A percentile compares a stretch with the other conserved stretches of the same genome.
Evolutionary conservation across 1,284 basidiomycete species (phyloP).

Genomic region (Wolfiporia cocos): DNA sequence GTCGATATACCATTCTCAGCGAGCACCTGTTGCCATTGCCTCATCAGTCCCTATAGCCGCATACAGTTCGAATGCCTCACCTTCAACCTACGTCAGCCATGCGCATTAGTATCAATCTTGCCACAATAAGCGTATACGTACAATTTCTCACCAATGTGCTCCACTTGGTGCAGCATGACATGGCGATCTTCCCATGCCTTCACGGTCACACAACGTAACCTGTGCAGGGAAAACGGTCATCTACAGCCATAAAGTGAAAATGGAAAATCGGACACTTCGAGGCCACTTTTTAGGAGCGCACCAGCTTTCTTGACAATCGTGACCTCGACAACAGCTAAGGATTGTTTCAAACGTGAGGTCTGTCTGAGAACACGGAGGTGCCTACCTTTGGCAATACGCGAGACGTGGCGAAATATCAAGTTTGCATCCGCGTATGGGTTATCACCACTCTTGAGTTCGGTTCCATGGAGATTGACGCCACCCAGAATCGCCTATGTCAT

Average conservation of each 20-base stretch:
- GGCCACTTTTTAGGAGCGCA: constrained; percentile 57
- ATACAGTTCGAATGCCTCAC: constrained; percentile 22
- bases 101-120: neutral
- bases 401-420: constrained; percentile 59
- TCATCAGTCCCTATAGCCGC: neutral
- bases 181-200: constrained; percentile 85
- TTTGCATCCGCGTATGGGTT: constrained; percentile 67
- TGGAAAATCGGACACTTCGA: constrained; percentile 53
- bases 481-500: constrained; percentile 62
- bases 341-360: too few species aligned
- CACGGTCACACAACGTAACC: constrained; percentile 64
- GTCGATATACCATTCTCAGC: constrained; percentile 66
- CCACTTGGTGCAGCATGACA: constrained; percentile 71
- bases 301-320: constrained; percentile 58
- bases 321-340: constrained; percentile 63
- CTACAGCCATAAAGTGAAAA: neutral
- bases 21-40: constrained; percentile 52
- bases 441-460: constrained; percentile 68
- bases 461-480: constrained; percentile 57
- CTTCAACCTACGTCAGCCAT: constrained; percentile 41
- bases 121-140: constrained; percentile 30
- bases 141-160: constrained; percentile 84
- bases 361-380: too few species aligned
- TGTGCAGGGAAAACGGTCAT: constrained; percentile 26
- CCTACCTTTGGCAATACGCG: constrained; percentile 60